A percentile compares a stretch with the other conserved stretches of the same genome.
These are phyloP conservation scores for Phlebiopsis flavidoalba DNA, from an alignment of 768 basidiomycete species.

Conservation along the genomic window DNA sequence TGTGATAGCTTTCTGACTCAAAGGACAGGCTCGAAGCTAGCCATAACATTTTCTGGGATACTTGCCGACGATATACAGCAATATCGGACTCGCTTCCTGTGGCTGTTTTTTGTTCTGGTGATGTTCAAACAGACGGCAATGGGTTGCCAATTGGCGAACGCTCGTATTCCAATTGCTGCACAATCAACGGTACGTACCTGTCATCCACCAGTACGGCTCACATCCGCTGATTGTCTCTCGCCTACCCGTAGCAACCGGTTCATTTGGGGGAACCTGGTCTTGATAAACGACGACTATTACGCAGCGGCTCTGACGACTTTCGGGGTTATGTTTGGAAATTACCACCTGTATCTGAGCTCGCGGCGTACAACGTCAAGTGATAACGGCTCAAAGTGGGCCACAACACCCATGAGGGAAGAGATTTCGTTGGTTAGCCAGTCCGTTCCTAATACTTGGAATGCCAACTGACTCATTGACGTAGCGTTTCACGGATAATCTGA, in stretches of 20 bases:
- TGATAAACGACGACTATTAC: conserved; percentile 52
- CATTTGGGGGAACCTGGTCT: conserved; percentile 62
- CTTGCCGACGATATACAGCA: conserved; percentile 62
- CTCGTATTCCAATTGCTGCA: conserved; percentile 67
- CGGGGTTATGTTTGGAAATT: conserved; percentile 75
- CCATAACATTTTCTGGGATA: conserved; percentile 67
- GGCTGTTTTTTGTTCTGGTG: conserved; percentile 62
- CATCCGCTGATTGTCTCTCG: neutral
- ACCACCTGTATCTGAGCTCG: conserved; percentile 34
- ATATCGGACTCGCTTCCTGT: conserved; percentile 64
- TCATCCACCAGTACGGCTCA: neutral
- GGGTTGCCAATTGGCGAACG: conserved; percentile 40
- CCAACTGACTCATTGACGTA: conserved; percentile 17
- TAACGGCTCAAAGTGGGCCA: neutral
- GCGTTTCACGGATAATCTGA: conserved; percentile 41
- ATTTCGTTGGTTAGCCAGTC: conserved; percentile 5
- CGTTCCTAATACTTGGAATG: neutral
- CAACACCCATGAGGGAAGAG: no score
- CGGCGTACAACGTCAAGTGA: neutral
- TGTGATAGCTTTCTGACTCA: neutral
- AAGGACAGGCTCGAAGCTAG: conserved; percentile 51
- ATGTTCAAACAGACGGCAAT: conserved; percentile 50
- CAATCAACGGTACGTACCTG: conserved; percentile 59
- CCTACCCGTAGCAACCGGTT: conserved; percentile 54
- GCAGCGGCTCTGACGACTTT: conserved; percentile 81